These are phyloP conservation scores for Purpureocillium lavendulum DNA, from an alignment of 2,329 filamentous ascomycete genomes.

Conservation along the genomic window DNA sequence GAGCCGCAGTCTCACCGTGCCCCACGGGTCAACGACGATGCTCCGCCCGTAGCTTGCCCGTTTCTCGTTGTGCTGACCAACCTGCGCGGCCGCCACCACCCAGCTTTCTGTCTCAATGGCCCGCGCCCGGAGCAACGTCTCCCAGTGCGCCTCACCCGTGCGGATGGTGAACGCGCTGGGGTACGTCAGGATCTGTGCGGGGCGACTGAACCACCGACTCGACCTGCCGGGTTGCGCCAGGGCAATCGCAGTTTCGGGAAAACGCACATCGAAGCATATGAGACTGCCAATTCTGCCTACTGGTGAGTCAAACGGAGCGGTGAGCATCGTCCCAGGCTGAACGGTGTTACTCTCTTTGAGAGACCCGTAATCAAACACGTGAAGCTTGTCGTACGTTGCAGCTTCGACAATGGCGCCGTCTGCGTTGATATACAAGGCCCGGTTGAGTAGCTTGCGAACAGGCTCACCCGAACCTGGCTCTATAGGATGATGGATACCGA, in stretches of 20 bases:
- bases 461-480: conserved; percentile 14
- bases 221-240: conserved; percentile 39
- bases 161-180: conserved; percentile 86
- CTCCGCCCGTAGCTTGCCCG: conserved; percentile 78
- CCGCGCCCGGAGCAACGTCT: conserved; percentile 64
- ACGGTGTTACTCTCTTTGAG: conserved; percentile 50
- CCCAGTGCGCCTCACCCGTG: conserved; percentile 83
- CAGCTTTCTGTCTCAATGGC: conserved; percentile 87
- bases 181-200: conserved; percentile 72
- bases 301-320: conserved; percentile 62
- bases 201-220: conserved; percentile 20
- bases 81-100: conserved; percentile 78
- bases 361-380: conserved; percentile 68
- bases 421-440: conserved; percentile 41
- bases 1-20: conserved; percentile 59
- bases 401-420: conserved; percentile 31
- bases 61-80: conserved; percentile 63
- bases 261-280: conserved; percentile 89
- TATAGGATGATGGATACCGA: conserved; percentile 74
- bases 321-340: conserved; percentile 56
- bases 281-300: conserved; percentile 69
- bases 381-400: conserved; percentile 72
- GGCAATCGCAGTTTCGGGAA: conserved; percentile 64
- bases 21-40: conserved; percentile 84
- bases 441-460: conserved; percentile 35